A percentile compares a stretch with the other conserved stretches of the same genome.
These are phyloP conservation scores for Coccomyxa sp. DNA, from an alignment of 139 green algal genomes.

Conservation along the genomic window DNA sequence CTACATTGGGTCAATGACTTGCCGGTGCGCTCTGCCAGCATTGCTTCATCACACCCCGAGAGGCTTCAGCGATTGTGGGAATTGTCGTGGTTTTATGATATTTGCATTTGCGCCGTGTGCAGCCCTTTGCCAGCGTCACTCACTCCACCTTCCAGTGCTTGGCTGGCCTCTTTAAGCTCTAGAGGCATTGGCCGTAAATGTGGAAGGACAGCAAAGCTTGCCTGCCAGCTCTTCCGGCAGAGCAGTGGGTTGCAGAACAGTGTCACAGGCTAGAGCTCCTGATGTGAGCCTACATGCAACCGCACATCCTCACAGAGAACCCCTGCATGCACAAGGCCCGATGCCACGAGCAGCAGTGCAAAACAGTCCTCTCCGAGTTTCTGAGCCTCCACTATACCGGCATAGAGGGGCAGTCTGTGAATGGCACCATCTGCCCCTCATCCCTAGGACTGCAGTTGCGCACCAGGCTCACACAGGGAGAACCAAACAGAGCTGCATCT, in stretches of 20 bases:
- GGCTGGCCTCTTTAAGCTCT: too few species aligned
- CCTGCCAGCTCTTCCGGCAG: too few species aligned
- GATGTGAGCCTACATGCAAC: constrained; percentile 22
- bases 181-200: constrained; percentile 27
- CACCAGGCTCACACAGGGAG: background rate
- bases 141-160: too few species aligned
- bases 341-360: too few species aligned
- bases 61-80: background rate
- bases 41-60: background rate
- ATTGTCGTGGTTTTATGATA: background rate
- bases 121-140: too few species aligned
- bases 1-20: constrained; percentile 87
- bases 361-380: too few species aligned
- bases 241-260: constrained; percentile 25
- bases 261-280: constrained; percentile 6
- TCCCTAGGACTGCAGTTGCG: background rate
- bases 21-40: constrained; percentile 58
- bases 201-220: constrained; percentile 29
- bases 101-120: background rate
- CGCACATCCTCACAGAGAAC: constrained; percentile 14
- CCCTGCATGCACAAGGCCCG: too few species aligned
- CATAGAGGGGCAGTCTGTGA: too few species aligned
- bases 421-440: background rate
- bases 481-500: too few species aligned
- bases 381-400: too few species aligned